Base-by-base conservation (phyloP, 805 yeast genomes). In the Myxozyma neotropica region DNA sequence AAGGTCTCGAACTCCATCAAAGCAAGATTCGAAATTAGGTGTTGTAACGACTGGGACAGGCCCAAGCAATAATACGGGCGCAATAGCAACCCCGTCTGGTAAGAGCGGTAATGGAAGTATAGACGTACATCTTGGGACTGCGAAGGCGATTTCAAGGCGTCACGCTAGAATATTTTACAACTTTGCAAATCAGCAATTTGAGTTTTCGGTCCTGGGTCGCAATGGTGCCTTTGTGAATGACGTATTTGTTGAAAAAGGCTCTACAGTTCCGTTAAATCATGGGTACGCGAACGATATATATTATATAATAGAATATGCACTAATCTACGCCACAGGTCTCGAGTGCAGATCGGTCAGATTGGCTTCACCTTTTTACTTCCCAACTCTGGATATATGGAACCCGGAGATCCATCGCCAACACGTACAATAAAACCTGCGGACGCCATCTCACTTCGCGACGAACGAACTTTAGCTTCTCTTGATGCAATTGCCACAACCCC, bases 211-310 rank as follows among this genome's bases (percentile, higher is more conserved):
- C 1, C 79, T 92, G 67, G 99, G 99, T 21, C 81, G 96, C 67
- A 94, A 94, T 72, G 99, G 99, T 39, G 97, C 97, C 1, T 94
- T 94, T 78, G 96, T 94, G 2, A 94, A 93, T 73, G 96, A 91
- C 65, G 79, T 78, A 31, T 94, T 93, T 72, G 87, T 94, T 4
- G 97, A 90, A 70, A 83, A 88, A 63, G 97, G 96, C 7, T 85
- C 89, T 36, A 94, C 99, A 0, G 91, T 94, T 8, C 96, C 96
- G 1, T 77, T 94, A 47, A 79, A 78, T 21, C 89, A 93, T 73
- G 88, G 87, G 42, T 84, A 53, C 1, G 46, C 17, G 23, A n/a
- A 6, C 13, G 8, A 17, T 5, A 3, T 31, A 5, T 1, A 33
- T 10, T 4, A 3, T 35, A 8, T 5, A 3, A 21, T n/a, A 17